phyloP scores from a whole-genome alignment of 495 filamentous ascomycete genomes.

The Glonium stellatum region DNA sequence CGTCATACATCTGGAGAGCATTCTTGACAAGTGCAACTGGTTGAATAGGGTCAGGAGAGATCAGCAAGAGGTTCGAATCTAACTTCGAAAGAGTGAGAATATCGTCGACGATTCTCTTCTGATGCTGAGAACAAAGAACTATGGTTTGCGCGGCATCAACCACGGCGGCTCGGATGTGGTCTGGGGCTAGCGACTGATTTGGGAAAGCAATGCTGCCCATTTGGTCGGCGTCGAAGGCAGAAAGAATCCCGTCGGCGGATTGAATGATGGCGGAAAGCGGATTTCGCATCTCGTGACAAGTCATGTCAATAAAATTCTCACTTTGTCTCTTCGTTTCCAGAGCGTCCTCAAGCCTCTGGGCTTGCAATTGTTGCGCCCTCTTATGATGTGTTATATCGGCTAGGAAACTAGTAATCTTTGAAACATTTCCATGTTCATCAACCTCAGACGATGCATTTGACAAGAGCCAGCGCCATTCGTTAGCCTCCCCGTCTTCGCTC shows the following conservation, averaged over 20 bases:
- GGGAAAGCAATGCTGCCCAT: neutral
- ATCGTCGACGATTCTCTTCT: constrained; percentile 35
- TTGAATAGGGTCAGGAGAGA: constrained; percentile 20
- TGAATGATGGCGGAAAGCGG: constrained; percentile 34
- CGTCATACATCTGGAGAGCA: constrained; percentile 29
- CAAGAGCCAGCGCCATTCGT: constrained; percentile 9
- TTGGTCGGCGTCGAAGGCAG: constrained; percentile 4
- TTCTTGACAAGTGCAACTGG: constrained; percentile 22
- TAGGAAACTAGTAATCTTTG: constrained; percentile 14
- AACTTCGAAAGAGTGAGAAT: constrained; percentile 32
- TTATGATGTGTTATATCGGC: constrained; percentile 30
- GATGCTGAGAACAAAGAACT: constrained; percentile 28
- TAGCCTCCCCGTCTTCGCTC: neutral
- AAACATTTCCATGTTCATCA: constrained; percentile 24
- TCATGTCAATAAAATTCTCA: constrained; percentile 20
- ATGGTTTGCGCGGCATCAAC: constrained; percentile 30
- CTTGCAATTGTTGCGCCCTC: constrained; percentile 22
- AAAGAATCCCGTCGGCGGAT: constrained; percentile 28
- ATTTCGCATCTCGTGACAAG: constrained; percentile 33
- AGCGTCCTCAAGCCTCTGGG: constrained; percentile 28
- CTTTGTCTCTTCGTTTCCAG: constrained; percentile 28
- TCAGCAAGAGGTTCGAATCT: constrained; percentile 30
- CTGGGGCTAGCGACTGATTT: neutral
- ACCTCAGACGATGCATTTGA: constrained; percentile 2
- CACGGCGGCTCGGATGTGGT: constrained; percentile 2